Evolutionary conservation across 2,329 filamentous ascomycete genomes (phyloP).

Genomic region (Xylariaceae sp.): DNA sequence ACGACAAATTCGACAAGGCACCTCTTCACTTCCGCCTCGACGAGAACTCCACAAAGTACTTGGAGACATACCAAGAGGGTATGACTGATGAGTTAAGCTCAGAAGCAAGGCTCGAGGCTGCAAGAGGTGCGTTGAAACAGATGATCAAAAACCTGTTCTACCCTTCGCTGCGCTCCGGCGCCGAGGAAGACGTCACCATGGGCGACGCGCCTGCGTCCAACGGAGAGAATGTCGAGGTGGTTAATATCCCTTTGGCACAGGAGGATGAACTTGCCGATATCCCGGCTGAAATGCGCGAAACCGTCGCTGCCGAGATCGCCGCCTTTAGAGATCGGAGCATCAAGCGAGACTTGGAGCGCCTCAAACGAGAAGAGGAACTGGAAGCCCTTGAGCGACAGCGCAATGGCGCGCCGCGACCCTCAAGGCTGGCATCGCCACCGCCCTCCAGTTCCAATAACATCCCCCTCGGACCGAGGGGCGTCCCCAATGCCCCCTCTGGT

Average conservation of each 20-base stretch:
- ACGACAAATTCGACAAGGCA: conserved; percentile 63
- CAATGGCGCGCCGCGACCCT: conserved; percentile 61
- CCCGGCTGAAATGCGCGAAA: conserved; percentile 91
- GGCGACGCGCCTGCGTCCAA: conserved; percentile 53
- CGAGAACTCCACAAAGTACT: conserved; percentile 75
- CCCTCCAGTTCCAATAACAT: conserved; percentile 65
- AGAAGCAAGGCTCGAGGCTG: conserved; percentile 67
- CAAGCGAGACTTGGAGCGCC: conserved; percentile 80
- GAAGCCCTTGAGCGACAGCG: conserved; percentile 80
- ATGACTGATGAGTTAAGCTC: conserved; percentile 61
- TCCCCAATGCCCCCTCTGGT: conserved; percentile 72
- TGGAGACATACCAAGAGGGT: conserved; percentile 75
- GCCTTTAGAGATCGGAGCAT: conserved; percentile 92
- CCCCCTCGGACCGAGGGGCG: conserved; percentile 69
- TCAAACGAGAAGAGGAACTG: conserved; percentile 86
- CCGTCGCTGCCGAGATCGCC: conserved; percentile 89
- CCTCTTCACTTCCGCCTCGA: conserved; percentile 75
- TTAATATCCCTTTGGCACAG: conserved; percentile 81
- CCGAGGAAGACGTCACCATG: conserved; percentile 65
- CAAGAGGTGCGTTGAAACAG: conserved; percentile 64
- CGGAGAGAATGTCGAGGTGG: conserved; percentile 73
- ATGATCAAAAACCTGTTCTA: conserved; percentile 72
- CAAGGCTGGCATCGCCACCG: conserved; percentile 70
- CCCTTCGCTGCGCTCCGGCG: conserved; percentile 51
- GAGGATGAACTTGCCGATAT: conserved; percentile 97